A percentile compares a stretch with the other conserved stretches of the same genome.
Evolutionary conservation across 345 rosid genomes (phyloP).

Genomic region (Syzygium grande): DNA sequence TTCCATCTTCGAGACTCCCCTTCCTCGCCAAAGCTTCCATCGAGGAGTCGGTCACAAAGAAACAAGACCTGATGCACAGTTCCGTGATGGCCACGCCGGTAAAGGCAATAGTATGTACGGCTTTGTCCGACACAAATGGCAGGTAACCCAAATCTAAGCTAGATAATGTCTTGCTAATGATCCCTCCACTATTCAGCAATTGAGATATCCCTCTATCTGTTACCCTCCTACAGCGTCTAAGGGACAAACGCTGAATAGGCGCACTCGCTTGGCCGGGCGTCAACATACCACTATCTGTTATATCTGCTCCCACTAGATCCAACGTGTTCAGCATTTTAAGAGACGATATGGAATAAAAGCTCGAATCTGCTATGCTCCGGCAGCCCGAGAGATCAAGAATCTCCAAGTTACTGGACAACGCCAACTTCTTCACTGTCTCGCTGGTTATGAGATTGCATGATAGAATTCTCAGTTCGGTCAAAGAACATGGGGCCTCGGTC

Average conservation of each 20-base stretch:
- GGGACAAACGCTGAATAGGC: constrained; percentile 38
- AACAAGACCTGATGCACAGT: constrained; percentile 46
- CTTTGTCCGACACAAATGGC: constrained; percentile 51
- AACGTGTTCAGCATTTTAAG: constrained; percentile 37
- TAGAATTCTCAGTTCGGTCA: constrained; percentile 46
- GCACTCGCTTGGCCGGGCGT: constrained; percentile 33
- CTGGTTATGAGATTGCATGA: constrained; percentile 57
- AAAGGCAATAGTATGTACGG: constrained; percentile 21
- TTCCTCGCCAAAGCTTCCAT: constrained; percentile 34
- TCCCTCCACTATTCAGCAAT: constrained; percentile 41
- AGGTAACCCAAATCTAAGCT: constrained; percentile 55
- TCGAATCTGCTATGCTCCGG: constrained; percentile 53
- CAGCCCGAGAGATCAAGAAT: constrained; percentile 55
- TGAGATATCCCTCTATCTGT: constrained; percentile 50
- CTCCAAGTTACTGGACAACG: constrained; percentile 37
- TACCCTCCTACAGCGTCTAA: constrained; percentile 62
- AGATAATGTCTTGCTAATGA: constrained; percentile 31
- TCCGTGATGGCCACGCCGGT: constrained; percentile 37
- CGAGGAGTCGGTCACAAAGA: constrained; percentile 42
- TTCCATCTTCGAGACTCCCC: constrained; percentile 18
- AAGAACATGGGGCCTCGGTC: constrained; percentile 29
- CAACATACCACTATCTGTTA: constrained; percentile 51
- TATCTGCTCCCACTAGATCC: constrained; percentile 55
- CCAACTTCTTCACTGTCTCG: constrained; percentile 59
- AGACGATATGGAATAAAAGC: constrained; percentile 34